Evolutionary conservation across 176 grass and related monocot species (phyloP).

Genomic region (Otatea glauca): DNA sequence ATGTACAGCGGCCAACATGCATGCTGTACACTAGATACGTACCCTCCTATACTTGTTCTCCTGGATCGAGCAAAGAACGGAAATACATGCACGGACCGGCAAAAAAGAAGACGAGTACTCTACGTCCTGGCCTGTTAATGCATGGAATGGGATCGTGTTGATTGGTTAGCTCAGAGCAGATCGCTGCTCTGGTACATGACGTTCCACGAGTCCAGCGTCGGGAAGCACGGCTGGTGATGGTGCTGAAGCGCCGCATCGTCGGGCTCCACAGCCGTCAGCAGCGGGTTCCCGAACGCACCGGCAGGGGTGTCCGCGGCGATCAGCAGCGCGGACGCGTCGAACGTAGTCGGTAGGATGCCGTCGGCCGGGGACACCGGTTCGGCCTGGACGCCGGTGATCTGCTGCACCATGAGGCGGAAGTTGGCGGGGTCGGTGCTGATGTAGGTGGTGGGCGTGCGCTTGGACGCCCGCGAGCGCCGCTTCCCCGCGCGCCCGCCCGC

Average conservation of each 20-base stretch:
- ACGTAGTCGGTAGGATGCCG: not conserved
- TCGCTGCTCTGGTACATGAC: slow-evolving; percentile 47
- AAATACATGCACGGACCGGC: not conserved
- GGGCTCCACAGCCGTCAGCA: not conserved
- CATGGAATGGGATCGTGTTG: not conserved
- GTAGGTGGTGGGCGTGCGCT: slow-evolving; percentile 72
- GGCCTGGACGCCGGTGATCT: slow-evolving; percentile 59
- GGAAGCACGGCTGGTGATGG: slow-evolving; percentile 49
- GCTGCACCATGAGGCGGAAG: slow-evolving; percentile 91
- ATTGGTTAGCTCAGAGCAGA: not conserved
- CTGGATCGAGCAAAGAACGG: not conserved
- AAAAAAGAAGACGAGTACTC: not conserved
- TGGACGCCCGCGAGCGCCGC: slow-evolving; percentile 62
- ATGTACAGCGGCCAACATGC: not conserved
- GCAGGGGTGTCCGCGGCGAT: too few species aligned
- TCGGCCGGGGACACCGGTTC: not conserved
- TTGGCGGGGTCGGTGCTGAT: slow-evolving; percentile 83
- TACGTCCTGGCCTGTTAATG: not conserved
- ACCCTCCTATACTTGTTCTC: not conserved
- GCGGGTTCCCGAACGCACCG: not conserved
- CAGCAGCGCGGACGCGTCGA: slow-evolving; percentile 35
- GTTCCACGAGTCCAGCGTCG: slow-evolving; percentile 72
- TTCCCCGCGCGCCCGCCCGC: slow-evolving; percentile 45
- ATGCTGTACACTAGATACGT: not conserved
- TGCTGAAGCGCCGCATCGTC: slow-evolving; percentile 24